Base-by-base conservation (phyloP, 306 rosid species). In the Quercus cerris region DNA sequence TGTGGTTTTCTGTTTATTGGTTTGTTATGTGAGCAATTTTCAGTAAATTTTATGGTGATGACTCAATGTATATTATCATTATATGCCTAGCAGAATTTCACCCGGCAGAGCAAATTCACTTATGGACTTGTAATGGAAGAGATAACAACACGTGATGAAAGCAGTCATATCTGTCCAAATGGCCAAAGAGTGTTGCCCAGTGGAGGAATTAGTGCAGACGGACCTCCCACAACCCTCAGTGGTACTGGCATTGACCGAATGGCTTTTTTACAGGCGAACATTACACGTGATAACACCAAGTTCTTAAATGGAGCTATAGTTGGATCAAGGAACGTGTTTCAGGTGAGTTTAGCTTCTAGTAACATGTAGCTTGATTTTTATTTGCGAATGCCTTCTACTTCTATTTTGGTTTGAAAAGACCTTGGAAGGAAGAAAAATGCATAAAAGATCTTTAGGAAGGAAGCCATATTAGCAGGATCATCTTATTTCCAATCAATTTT, bases 191-290 rank as follows among this genome's bases (percentile, higher is more conserved):
- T 94, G 73, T 80, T 90, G 78, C 98, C 97, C 38, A 91, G 90
- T 84, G 99, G 99, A 75, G 96, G 92, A 81, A 87, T 95, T 55
- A 91, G 92, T 82, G 88, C 91, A 19, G 94, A 93, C 83, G 99
- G 99, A 83, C 99, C 99, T 79, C 98, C 98, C 46, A 95, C 99
- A 78, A 95, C 97, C 76, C 96, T 95, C 63, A 90, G 98, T n/a
- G 98, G 97, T 19, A 93, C 97, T 73, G 99, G 99, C 84, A 75
- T 91, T 73, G 99, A 95, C 69, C 94, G 85, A 22, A 81, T 93
- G 94, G 97, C 98, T 70, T 95, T 95, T 81, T 74, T 95, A 74
- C 98, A 95, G 79, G 91, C 99, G 61, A 95, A 95, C 82, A 95
- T 95, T 77, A 95, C 98, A 0, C 97, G 97, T 5, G 99, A 95